Conservation (phyloP, 176 grass and related monocot genomes). For the Oryza glaberrima region DNA sequence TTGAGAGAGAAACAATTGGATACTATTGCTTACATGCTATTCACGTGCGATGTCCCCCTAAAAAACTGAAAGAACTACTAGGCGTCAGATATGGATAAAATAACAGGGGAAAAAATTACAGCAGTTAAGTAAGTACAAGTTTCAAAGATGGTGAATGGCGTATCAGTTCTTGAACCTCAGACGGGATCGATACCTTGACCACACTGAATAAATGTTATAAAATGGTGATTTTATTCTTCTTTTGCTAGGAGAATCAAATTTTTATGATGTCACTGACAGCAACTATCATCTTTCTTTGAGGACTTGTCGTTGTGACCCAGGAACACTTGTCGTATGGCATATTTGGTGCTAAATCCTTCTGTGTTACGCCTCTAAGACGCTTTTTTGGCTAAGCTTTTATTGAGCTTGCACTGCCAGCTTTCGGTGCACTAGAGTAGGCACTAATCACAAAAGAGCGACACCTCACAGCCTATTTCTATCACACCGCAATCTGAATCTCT, state of each 20-base stretch:
- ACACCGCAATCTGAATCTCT: neutral
- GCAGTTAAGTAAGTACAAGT: neutral
- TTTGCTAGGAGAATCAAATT: neutral
- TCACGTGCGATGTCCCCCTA: slow-evolving; percentile 23
- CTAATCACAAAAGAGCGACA: neutral
- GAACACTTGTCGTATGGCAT: slow-evolving; percentile 35
- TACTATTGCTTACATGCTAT: slow-evolving; percentile 34
- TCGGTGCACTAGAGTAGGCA: neutral
- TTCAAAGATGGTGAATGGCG: neutral
- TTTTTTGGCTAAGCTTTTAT: slow-evolving; percentile 24
- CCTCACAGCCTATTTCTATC: neutral
- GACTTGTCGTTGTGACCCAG: neutral
- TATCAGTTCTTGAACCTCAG: neutral
- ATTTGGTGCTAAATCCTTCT: slow-evolving; percentile 12
- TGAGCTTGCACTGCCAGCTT: slow-evolving; percentile 14
- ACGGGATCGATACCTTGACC: neutral
- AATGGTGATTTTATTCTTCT: neutral
- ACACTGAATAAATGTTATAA: neutral
- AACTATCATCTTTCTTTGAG: neutral
- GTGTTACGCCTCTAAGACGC: slow-evolving; percentile 17
- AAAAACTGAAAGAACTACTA: neutral
- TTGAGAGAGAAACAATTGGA: neutral
- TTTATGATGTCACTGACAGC: neutral
- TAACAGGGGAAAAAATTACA: neutral
- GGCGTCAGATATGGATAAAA: neutral